phyloP scores from a whole-genome alignment of 2,329 filamentous ascomycete species.

The Colletotrichum chlorophyti region DNA sequence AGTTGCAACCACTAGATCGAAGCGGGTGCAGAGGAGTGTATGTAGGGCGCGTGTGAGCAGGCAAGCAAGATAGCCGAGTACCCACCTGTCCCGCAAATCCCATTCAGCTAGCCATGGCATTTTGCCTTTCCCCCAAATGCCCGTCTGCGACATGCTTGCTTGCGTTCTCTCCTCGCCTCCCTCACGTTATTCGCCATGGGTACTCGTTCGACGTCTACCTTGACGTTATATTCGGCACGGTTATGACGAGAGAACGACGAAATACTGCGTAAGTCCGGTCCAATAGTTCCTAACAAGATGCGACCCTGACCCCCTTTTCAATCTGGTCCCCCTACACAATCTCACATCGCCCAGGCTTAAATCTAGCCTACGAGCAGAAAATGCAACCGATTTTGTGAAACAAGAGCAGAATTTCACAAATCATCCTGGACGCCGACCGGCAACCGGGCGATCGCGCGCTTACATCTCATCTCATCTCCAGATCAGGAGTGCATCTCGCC shows the following conservation, averaged over 20 bases:
- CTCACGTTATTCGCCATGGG: no score
- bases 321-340: no score
- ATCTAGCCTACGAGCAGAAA: no score
- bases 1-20: no score
- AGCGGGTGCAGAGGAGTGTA: background rate
- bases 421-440: background rate
- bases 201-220: no score
- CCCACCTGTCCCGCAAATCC: conserved; percentile 10
- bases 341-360: no score
- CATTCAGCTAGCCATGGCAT: conserved; percentile 19
- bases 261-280: no score
- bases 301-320: no score
- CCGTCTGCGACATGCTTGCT: background rate
- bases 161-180: background rate
- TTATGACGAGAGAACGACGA: no score
- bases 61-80: conserved; percentile 17
- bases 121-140: background rate
- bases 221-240: no score
- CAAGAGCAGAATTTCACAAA: no score
- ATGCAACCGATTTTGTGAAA: background rate
- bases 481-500: background rate
- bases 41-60: background rate
- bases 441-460: background rate
- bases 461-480: background rate
- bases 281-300: background rate